Evolutionary conservation across 2,329 filamentous ascomycete genomes (phyloP).

Genomic region (Ophiostoma triangulosporum): DNA sequence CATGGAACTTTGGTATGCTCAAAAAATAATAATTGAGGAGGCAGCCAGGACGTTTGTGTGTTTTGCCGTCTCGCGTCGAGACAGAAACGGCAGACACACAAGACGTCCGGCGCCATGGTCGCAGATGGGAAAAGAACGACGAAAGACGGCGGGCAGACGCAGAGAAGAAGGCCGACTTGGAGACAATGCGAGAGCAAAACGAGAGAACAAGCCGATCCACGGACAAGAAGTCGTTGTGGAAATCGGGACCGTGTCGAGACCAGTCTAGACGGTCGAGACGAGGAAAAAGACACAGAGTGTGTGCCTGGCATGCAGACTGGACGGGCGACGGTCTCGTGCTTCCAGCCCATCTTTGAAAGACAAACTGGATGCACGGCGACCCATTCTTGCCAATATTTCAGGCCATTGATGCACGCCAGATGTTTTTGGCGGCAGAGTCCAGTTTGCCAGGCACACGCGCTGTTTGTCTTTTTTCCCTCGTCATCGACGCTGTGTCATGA

Average conservation of each 20-base stretch:
- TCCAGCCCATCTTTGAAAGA: neutral
- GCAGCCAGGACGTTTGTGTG: neutral
- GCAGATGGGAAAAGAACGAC: neutral
- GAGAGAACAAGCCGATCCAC: neutral
- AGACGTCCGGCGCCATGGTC: neutral
- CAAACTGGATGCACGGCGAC: neutral
- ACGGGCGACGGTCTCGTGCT: neutral
- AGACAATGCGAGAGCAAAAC: neutral
- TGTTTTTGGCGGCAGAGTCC: neutral
- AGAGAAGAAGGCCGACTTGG: neutral
- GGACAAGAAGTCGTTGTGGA: no score
- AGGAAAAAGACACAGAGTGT: neutral
- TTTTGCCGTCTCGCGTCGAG: neutral
- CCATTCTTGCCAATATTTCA: neutral
- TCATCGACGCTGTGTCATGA: neutral
- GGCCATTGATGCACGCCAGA: neutral
- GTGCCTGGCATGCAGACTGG: neutral
- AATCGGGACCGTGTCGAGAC: neutral
- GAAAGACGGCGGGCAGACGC: neutral
- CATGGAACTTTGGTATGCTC: slow-evolving; percentile 47
- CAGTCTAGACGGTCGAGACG: neutral
- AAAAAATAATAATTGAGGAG: slow-evolving; percentile 19
- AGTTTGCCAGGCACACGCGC: neutral
- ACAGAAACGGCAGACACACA: neutral
- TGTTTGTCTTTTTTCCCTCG: neutral